Evolutionary conservation across 75 land plant genomes (phyloP).

Genomic region (Selaginella tamariscina): DNA sequence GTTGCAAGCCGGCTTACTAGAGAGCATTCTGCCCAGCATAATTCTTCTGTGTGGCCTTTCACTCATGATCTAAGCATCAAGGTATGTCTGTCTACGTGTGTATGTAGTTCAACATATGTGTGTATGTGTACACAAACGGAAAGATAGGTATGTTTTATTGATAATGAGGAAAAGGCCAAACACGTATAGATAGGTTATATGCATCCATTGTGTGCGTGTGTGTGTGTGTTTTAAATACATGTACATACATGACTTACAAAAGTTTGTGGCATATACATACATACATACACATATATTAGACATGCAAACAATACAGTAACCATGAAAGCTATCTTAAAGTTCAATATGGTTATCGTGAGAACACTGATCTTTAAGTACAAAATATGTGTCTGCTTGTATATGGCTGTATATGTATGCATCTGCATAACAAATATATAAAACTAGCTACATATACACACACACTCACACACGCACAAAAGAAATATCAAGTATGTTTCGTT

Average conservation of each 20-base stretch:
- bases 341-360: too few relatives aligned
- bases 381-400: not conserved
- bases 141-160: too few relatives aligned
- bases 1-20: conserved; percentile 39
- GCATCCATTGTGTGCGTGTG: too few relatives aligned
- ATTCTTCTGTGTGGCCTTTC: conserved; percentile 53
- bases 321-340: not conserved
- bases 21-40: conserved; percentile 37
- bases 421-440: not conserved
- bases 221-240: not conserved
- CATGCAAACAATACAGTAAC: not conserved
- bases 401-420: conserved; percentile 10
- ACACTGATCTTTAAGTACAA: too few relatives aligned
- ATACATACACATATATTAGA: too few relatives aligned
- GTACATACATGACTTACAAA: not conserved
- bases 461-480: too few relatives aligned
- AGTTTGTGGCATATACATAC: not conserved
- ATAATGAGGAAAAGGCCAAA: too few relatives aligned
- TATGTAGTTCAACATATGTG: not conserved
- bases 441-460: too few relatives aligned
- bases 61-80: conserved; percentile 67
- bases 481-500: not conserved
- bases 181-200: too few relatives aligned
- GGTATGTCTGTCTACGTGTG: conserved; percentile 14
- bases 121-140: not conserved